Percentiles rank a stretch among this genome's conserved stretches.
Evolutionary conservation across 2,329 filamentous ascomycete genomes (phyloP).

Genomic region (Cercospora sp.): DNA sequence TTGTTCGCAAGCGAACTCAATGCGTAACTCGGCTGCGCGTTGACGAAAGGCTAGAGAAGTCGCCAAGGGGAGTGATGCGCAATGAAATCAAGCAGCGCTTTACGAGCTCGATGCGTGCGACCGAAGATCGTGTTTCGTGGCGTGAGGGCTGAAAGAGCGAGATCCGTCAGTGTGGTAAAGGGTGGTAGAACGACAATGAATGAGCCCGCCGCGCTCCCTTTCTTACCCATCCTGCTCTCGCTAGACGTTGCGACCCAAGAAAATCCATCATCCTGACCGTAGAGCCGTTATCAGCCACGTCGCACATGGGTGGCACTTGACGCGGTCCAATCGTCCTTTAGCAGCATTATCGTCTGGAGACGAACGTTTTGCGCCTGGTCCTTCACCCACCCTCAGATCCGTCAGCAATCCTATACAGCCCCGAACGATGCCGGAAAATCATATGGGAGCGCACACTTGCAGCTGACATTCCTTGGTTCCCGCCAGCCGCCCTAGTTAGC

Average conservation of each 20-base stretch:
- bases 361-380: constrained; percentile 4
- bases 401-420: constrained; percentile 6
- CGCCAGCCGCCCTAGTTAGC: constrained; percentile 1
- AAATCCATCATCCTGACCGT: constrained; percentile 3
- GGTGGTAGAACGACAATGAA: constrained; percentile 7
- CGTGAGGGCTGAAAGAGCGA: constrained; percentile 14
- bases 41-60: constrained; percentile 3
- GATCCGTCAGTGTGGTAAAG: constrained; percentile 6
- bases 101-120: constrained; percentile 7
- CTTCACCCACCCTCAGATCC: neutral
- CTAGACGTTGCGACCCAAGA: constrained; percentile 11
- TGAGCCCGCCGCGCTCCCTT: neutral
- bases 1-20: constrained; percentile 6
- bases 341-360: neutral
- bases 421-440: constrained; percentile 14
- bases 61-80: constrained; percentile 7
- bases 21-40: constrained; percentile 1
- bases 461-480: constrained; percentile 15
- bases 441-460: constrained; percentile 13
- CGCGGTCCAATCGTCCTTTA: neutral
- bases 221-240: constrained; percentile 1
- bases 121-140: constrained; percentile 1
- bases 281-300: constrained; percentile 12
- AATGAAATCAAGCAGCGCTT: neutral
- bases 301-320: constrained; percentile 6